Conservation (phyloP, 208 protist genomes). For the Naegleria fowleri region DNA sequence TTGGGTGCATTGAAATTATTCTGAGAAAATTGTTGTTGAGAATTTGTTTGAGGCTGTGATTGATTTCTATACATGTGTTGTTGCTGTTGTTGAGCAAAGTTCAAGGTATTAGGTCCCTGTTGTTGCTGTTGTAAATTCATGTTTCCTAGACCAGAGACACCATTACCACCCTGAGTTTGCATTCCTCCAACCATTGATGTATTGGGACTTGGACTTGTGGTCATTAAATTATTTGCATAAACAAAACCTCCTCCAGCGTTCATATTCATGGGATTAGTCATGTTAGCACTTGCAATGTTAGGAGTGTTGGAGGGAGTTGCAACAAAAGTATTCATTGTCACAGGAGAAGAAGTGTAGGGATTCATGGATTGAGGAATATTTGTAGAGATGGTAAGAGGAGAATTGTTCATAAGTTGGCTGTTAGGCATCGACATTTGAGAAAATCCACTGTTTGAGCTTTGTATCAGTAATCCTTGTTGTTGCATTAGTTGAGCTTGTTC, state of each 20-base stretch:
- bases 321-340: neutral
- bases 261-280: neutral
- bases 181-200: no score
- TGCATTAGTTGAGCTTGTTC: conserved; percentile 36
- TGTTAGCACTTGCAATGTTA: neutral
- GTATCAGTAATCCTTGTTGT: neutral
- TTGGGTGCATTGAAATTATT: neutral
- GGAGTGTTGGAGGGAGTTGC: neutral
- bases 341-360: neutral
- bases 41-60: neutral
- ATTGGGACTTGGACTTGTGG: no score
- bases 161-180: no score
- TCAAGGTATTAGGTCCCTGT: neutral
- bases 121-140: neutral
- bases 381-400: neutral
- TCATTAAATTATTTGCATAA: neutral
- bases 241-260: neutral
- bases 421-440: neutral
- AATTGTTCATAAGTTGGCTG: neutral
- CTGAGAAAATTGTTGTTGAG: neutral
- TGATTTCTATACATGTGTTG: neutral
- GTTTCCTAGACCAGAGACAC: neutral
- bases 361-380: neutral
- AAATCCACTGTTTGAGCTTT: neutral
- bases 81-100: neutral